Percentiles rank a stretch among this genome's conserved stretches.
Evolutionary conservation across 140 eudicot species (phyloP).

Genomic region (Anethum foeniculum): DNA sequence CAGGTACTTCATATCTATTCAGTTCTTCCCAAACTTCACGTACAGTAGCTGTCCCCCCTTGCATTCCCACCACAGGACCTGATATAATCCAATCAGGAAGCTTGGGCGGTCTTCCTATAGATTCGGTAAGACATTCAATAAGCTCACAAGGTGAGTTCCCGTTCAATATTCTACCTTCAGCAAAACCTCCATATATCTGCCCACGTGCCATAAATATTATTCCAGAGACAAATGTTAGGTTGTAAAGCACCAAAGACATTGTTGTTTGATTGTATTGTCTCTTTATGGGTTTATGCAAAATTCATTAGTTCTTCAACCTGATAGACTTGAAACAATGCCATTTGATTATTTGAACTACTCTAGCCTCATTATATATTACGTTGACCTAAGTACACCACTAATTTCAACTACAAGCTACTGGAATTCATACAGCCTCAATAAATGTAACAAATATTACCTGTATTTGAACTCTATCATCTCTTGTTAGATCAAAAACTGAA

Average conservation of each 20-base stretch:
- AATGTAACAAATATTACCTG: conserved; percentile 39
- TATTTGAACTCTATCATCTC: conserved; percentile 79
- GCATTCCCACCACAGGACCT: conserved; percentile 99
- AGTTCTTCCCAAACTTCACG: conserved; percentile 60
- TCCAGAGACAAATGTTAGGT: neutral
- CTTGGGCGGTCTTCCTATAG: conserved; percentile 79
- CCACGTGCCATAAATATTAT: conserved; percentile 5
- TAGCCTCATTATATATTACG: neutral
- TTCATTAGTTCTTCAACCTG: neutral
- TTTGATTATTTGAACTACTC: neutral
- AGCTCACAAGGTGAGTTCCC: conserved; percentile 90
- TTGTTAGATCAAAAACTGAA: conserved; percentile 88
- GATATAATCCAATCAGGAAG: conserved; percentile 98
- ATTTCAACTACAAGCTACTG: neutral
- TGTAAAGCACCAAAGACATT: neutral
- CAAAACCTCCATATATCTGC: conserved; percentile 73
- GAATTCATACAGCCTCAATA: neutral
- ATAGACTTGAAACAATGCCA: neutral
- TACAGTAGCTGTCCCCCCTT: conserved; percentile 89
- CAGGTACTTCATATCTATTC: conserved; percentile 54
- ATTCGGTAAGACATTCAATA: conserved; percentile 71
- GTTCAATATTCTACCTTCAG: conserved; percentile 71
- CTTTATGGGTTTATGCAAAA: neutral
- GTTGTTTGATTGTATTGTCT: neutral
- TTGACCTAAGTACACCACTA: neutral